Evolutionary conservation across 192 early-diverging fungal species (phyloP), one percentile per base, ranked within the genome.

Genomic region (Umbelopsis isabellina): DNA sequence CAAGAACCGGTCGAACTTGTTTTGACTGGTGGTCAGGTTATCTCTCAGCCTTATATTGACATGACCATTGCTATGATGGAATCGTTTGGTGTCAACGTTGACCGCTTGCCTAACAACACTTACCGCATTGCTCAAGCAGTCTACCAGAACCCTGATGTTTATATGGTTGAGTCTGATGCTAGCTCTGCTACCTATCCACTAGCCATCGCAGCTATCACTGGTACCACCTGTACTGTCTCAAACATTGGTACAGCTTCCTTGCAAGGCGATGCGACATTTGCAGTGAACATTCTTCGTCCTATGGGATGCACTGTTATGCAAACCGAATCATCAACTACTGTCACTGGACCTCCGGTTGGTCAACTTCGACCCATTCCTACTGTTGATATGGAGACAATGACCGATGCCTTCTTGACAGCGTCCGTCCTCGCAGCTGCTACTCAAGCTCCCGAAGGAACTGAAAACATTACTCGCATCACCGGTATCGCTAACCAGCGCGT

Each of bases 31-130:
- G 96, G 94, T 46, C 89, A 95, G 68, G 96, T 99, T 33, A 94
- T 99, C 55, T 96, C 94, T 45, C 94, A 97, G 76, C 95, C 93
- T 11, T 99, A 99, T 83, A 99, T 99, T 72, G 96, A 99, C 80
- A 98, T 99, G 97, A 99, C 97, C 5, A 90, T 97, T 50, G 88
- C 93, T 37, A 99, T 99, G 97, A 99, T 99, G 97, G 86, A 85
- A 66, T 89, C 91, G 21, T 99, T 99, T 75, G 97, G 97, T 47
- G 86, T 93, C 67, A 65, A 80, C 7, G 94, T 96, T 52, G 81
- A 91, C 71, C 86, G 91, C 21, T 70, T 91, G 2, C 78, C 87
- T 37, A 82, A 87, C 64, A 96, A 94, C 79, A 88, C 86, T 44
- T 99, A 99, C 79, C 71, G 87, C 22, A 92, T 99, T 52, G 93